phyloP scores from a whole-genome alignment of 768 basidiomycete genomes.

The Favolaschia claudopus region DNA sequence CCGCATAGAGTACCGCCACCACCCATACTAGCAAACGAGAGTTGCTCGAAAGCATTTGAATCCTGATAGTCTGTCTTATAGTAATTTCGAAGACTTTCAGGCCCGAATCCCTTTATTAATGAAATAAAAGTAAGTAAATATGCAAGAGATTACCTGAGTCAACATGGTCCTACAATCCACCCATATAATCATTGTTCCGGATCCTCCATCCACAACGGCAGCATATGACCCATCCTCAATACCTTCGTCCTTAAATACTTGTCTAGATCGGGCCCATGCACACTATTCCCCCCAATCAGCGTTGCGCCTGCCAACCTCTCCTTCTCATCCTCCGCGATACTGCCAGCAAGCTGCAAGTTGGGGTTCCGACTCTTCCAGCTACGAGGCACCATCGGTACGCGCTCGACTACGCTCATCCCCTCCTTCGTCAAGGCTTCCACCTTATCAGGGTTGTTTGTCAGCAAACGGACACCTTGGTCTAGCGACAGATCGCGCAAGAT shows the following conservation, averaged over 20 bases:
- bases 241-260: slow-evolving; percentile 96
- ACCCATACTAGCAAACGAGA: too few species aligned
- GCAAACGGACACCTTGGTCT: slow-evolving; percentile 69
- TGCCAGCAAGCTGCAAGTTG: slow-evolving; percentile 30
- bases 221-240: slow-evolving; percentile 95
- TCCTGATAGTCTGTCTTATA: too few species aligned
- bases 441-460: slow-evolving; percentile 99
- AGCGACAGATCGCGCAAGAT: slow-evolving; percentile 86
- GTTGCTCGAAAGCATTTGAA: too few species aligned
- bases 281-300: slow-evolving; percentile 80
- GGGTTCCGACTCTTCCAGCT: slow-evolving; percentile 72
- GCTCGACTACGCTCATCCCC: slow-evolving; percentile 80
- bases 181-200: slow-evolving; percentile 22
- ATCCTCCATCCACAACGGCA: slow-evolving; percentile 61
- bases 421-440: slow-evolving; percentile 87
- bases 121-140: too few species aligned
- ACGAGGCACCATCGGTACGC: slow-evolving; percentile 94
- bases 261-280: slow-evolving; percentile 86
- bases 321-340: slow-evolving; percentile 31
- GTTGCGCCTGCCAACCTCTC: slow-evolving; percentile 70
- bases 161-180: not conserved
- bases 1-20: too few species aligned
- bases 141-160: not conserved
- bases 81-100: too few species aligned
- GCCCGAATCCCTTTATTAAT: too few species aligned